Evolutionary conservation across 75 land plant genomes (phyloP).

Genomic region (Cryptomeria japonica): DNA sequence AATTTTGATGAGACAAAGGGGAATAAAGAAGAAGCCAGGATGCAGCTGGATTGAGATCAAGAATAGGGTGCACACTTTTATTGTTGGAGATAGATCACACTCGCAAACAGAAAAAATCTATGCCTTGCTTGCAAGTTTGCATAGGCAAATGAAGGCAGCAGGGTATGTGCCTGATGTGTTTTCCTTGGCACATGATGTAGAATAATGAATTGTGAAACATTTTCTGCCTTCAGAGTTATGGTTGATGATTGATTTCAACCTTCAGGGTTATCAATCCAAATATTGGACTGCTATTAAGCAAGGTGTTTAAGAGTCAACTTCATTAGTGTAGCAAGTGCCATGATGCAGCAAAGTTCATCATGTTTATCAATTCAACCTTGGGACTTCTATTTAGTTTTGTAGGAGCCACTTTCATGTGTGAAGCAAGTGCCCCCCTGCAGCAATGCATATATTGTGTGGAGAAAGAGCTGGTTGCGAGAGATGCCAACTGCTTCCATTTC

Average conservation of each 20-base stretch:
- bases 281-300: background rate
- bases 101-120: slow-evolving; percentile 11
- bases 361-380: background rate
- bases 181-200: background rate
- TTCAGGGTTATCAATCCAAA: background rate
- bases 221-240: background rate
- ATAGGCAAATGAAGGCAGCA: slow-evolving; percentile 9
- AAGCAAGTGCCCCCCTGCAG: background rate
- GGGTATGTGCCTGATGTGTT: background rate
- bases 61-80: background rate
- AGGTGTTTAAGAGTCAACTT: background rate
- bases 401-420: background rate
- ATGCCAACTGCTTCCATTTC: background rate
- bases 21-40: slow-evolving; percentile 4
- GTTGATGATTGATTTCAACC: background rate
- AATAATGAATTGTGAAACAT: background rate
- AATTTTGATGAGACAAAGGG: background rate
- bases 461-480: background rate
- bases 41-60: slow-evolving; percentile 1
- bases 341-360: background rate
- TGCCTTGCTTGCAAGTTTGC: slow-evolving; percentile 18
- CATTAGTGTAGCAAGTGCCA: background rate
- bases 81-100: slow-evolving; percentile 12
- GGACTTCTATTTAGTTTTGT: background rate
- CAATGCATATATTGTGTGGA: background rate